Base-by-base conservation (phyloP, 129 eudicot species). In the Pittosporum tobira region DNA sequence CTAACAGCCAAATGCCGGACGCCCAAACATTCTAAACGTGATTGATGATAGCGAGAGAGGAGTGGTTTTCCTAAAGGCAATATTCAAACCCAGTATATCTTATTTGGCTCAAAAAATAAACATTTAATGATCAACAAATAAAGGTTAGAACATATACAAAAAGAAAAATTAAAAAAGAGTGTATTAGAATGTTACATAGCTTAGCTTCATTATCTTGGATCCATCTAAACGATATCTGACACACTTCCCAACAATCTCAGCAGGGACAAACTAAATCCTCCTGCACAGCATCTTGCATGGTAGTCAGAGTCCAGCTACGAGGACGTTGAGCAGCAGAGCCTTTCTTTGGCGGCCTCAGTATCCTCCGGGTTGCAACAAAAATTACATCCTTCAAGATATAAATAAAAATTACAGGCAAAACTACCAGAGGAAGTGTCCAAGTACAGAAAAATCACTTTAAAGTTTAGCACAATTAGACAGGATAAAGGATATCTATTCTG, bases 171-270 rank as follows among this genome's bases (percentile, higher is more conserved):
- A n/a, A n/a, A n/a, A n/a, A n/a, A n/a, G n/a, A 44, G 6, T 48
- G 5, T n/a, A 18, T 8, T n/a, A 48, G 1, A 26, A n/a, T 4
- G 40, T 16, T 34, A 34, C 10, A 34, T 6, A 34, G 37, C 10
- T n/a, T 31, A 77, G 83, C 88, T 81, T 77, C 64, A 81, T 77
- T 37, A 81, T 77, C 76, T 81, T 81, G 22, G 88, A 81, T 29
- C 88, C 88, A 64, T 81, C 88, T 37, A 81, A 36, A 2, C 73
- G 64, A 65, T 73, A 73, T 63, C 88, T 70, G 46, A 61, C 34
- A 23, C 84, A 83, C 56, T 81, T 81, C 16, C 88, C 88, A 43
- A 81, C 88, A 62, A 81, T 81, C 56, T 81, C 88, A 38, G 88
- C 88, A 30, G 88, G 88, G 16, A 53, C 62, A 7, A n/a, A 81